Base-by-base conservation (phyloP, 2,329 filamentous ascomycete species). In the Colletotrichum gigasporum region DNA sequence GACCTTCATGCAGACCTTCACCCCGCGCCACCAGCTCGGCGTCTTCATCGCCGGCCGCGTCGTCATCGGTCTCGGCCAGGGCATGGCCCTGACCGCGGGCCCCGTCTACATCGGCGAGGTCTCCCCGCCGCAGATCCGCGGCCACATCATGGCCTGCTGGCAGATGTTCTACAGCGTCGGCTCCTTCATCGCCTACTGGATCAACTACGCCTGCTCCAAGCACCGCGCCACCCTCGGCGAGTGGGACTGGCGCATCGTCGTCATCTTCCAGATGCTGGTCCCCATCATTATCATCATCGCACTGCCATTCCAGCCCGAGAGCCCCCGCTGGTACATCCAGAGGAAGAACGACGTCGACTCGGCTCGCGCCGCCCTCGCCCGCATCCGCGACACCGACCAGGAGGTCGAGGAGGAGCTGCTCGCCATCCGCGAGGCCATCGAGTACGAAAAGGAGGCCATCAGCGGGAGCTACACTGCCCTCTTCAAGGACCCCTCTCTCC, bases 201-300 rank as follows among this genome's bases (percentile, higher is more conserved):
- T 91, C 72, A 88, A 55, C 73, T 91, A 85, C 69, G 89, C 84
- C 14, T 87, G 86, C 72, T 82, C 82, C 34, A 80, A 87, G 71
- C 78, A 90, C 74, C 78, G 80, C 42, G 69, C 78, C 41, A 78
- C 69, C 41, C 83, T 91, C 5, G 90, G 90, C 37, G 81, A 92
- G 69, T 91, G 90, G 90, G 89, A 91, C 75, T 92, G 90, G 90
- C 87, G 85, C 70, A 85, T 91, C 80, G 87, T 92, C 12, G 86
- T 91, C 67, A 87, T 92, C 66, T 91, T 92, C 81, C 90, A 92
- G 76, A 80, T 91, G 50, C 75, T 92, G n/a, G 83, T 91, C 22
- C 90, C 90, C 2, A 68, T 83, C 52, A 70, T 91, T 63, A 89
- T 92, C 73, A 77, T 91, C 20, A 68, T 76, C 4, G 82, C 89